These are phyloP conservation scores for Trichoderma sp. DNA, from an alignment of 2,329 filamentous ascomycete genomes.

Conservation along the genomic window DNA sequence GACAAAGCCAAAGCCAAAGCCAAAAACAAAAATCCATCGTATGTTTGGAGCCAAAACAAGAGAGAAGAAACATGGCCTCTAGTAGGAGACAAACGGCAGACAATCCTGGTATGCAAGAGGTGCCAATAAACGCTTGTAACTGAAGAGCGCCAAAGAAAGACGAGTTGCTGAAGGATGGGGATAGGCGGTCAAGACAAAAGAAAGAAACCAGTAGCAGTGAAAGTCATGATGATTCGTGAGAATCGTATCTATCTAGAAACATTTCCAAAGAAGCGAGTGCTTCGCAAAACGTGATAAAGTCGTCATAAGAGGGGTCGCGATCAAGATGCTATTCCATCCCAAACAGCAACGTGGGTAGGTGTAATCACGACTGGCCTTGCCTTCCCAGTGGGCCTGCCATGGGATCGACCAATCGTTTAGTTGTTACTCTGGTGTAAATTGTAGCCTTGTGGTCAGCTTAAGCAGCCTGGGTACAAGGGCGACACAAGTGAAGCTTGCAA, in stretches of 20 bases:
- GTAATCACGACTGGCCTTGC: not conserved
- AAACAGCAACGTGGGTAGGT: not conserved
- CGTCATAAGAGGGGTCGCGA: not conserved
- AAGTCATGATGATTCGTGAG: constrained; percentile 10
- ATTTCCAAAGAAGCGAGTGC: not conserved
- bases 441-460: constrained; percentile 25
- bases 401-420: not conserved
- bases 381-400: not conserved
- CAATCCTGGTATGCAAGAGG: not conserved
- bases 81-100: not conserved
- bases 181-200: not conserved
- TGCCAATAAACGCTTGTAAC: not conserved
- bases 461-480: constrained; percentile 53
- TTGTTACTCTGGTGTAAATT: not conserved
- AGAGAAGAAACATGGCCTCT: not conserved
- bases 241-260: not conserved
- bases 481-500: constrained; percentile 67
- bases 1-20: not conserved
- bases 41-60: not conserved
- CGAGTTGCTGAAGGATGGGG: not conserved
- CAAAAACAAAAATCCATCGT: not conserved
- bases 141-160: not conserved
- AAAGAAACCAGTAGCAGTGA: not conserved
- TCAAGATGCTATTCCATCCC: not conserved
- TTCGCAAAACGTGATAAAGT: not conserved